These are phyloP conservation scores for Coemansia umbellata DNA, from an alignment of 192 early-diverging fungal genomes.

Conservation along the genomic window DNA sequence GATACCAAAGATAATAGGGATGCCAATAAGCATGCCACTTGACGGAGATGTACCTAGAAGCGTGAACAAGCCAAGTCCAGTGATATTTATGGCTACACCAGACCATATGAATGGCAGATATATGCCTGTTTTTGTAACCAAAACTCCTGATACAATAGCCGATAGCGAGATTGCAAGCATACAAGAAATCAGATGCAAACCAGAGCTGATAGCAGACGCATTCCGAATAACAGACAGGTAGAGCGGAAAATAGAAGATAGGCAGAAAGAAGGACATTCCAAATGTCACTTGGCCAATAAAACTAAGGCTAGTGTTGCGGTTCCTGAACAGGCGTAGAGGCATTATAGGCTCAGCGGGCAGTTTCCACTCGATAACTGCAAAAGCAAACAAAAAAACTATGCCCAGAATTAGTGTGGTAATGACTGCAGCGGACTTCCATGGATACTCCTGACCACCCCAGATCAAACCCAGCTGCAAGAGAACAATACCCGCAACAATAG, in stretches of 20 bases:
- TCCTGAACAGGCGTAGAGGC: constrained; percentile 56
- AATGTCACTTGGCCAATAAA: constrained; percentile 20
- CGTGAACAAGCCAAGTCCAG: constrained; percentile 33
- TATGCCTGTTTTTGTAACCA: constrained; percentile 31
- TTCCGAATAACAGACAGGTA: constrained; percentile 65
- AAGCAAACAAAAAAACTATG: constrained; percentile 32
- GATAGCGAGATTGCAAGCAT: constrained; percentile 35
- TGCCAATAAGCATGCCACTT: constrained; percentile 32
- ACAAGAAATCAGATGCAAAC: constrained; percentile 37
- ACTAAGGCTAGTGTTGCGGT: constrained; percentile 38
- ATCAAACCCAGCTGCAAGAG: constrained; percentile 67
- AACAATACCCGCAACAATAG: constrained; percentile 57
- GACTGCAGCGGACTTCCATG: constrained; percentile 56
- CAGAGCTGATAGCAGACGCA: constrained; percentile 30
- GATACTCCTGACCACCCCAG: constrained; percentile 63
- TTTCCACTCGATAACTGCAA: constrained; percentile 62
- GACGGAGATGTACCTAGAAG: constrained; percentile 23
- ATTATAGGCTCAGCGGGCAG: constrained; percentile 60
- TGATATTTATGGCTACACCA: constrained; percentile 18
- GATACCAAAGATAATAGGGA: constrained; percentile 41
- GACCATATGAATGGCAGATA: constrained; percentile 27
- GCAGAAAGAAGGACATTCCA: constrained; percentile 37
- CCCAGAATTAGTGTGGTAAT: constrained; percentile 37
- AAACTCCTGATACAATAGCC: constrained; percentile 21
- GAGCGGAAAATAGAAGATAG: constrained; percentile 59